Conservation (phyloP, 805 yeast species). For the Yarrowia sp. region DNA sequence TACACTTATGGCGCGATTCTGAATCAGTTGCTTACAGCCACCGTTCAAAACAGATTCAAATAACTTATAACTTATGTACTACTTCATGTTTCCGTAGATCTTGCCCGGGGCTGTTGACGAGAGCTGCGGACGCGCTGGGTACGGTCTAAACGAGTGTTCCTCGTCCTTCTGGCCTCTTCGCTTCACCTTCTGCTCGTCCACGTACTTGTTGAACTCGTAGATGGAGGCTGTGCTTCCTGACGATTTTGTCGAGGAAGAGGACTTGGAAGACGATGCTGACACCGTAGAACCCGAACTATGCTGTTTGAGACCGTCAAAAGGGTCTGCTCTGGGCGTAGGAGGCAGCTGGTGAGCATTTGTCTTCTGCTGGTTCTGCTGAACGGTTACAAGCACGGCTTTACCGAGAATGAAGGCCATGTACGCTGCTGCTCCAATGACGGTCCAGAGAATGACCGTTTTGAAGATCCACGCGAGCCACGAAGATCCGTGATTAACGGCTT, state of each 20-base stretch:
- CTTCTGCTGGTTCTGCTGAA: background rate
- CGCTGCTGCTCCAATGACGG: background rate
- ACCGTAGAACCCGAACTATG: background rate
- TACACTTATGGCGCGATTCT: no score
- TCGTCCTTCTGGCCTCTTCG: conserved; percentile 16
- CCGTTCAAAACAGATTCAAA: no score
- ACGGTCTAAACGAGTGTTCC: conserved; percentile 20
- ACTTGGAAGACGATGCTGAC: background rate
- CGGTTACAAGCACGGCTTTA: background rate
- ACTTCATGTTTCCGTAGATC: background rate
- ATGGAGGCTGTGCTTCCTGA: conserved; percentile 17
- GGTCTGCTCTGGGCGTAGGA: background rate
- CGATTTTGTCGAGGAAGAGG: background rate
- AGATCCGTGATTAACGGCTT: conserved; percentile 6
- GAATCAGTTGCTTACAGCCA: no score
- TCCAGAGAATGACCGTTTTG: background rate
- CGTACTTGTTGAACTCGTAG: conserved; percentile 20
- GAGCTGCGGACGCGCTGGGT: conserved; percentile 17
- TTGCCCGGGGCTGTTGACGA: conserved; percentile 11
- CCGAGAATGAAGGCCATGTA: conserved; percentile 7
- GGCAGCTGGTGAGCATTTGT: background rate
- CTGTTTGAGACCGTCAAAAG: conserved; percentile 2
- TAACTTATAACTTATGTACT: no score
- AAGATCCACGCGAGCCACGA: conserved; percentile 12
- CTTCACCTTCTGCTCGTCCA: background rate